A percentile compares a stretch with the other conserved stretches of the same genome.
Evolutionary conservation across 345 rosid species (phyloP).

Genomic region (Orychophragmus violaceus): DNA sequence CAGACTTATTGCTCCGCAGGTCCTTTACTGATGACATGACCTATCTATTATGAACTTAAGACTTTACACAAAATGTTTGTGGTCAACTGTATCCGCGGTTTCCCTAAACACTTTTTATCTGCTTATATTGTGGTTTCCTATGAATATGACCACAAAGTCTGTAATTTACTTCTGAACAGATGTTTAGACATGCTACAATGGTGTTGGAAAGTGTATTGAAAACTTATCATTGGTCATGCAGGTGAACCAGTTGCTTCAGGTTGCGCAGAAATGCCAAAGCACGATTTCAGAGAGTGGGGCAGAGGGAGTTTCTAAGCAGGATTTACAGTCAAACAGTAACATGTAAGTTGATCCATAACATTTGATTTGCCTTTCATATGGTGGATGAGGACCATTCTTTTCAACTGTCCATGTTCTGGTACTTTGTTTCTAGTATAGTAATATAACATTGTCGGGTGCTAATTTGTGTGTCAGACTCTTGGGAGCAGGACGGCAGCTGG

Average conservation of each 20-base stretch:
- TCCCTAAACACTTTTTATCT: neutral
- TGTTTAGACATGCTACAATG: no score
- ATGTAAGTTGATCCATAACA: slow-evolving; percentile 44
- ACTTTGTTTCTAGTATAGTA: neutral
- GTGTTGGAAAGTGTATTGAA: neutral
- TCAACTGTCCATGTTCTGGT: neutral
- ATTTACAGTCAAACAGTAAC: slow-evolving; percentile 75
- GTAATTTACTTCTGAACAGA: no score
- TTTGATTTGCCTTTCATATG: neutral
- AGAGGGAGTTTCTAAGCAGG: slow-evolving; percentile 77
- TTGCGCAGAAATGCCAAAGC: slow-evolving; percentile 91
- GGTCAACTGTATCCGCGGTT: slow-evolving; percentile 31
- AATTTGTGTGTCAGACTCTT: slow-evolving; percentile 47
- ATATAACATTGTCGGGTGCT: neutral
- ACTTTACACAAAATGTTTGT: slow-evolving; percentile 51
- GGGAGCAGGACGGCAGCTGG: slow-evolving; percentile 82
- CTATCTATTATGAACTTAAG: neutral
- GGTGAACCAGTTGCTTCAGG: slow-evolving; percentile 89
- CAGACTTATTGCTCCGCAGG: slow-evolving; percentile 92
- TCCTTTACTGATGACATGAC: neutral
- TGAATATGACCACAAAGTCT: neutral
- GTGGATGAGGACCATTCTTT: neutral
- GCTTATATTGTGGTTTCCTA: neutral
- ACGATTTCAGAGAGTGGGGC: slow-evolving; percentile 78
- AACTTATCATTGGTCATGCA: slow-evolving; percentile 27